These are phyloP conservation scores for Dictyostelium firmibasis DNA, from an alignment of 78 protist genomes.

Conservation along the genomic window DNA sequence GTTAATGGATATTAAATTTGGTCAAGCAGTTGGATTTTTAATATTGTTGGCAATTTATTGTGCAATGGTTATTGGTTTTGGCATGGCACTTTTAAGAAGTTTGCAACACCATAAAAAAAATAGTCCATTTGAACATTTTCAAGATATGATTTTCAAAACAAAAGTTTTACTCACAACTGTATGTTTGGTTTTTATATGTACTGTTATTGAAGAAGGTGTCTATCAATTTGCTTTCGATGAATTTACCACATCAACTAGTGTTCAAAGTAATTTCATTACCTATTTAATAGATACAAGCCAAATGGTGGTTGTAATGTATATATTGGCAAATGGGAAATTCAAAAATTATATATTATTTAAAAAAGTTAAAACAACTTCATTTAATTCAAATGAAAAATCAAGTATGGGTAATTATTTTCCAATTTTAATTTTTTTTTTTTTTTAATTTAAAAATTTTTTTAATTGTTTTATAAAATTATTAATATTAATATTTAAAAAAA, in stretches of 20 bases:
- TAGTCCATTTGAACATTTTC: neutral
- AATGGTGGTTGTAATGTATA: neutral
- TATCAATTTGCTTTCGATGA: neutral
- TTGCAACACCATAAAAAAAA: slow-evolving; percentile 6
- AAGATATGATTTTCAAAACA: slow-evolving; percentile 23
- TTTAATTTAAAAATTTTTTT: neutral
- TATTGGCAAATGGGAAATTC: neutral
- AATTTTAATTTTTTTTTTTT: neutral
- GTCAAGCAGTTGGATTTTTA: slow-evolving; percentile 7
- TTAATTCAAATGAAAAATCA: neutral
- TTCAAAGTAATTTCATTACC: neutral
- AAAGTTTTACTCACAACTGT: neutral
- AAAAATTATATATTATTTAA: neutral
- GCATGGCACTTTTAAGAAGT: neutral
- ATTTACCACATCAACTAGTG: neutral
- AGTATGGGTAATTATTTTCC: neutral
- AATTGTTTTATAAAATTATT: no score
- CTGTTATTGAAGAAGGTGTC: neutral
- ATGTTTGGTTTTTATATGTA: neutral
- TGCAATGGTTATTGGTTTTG: neutral
- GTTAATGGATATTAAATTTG: neutral
- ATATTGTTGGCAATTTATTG: neutral
- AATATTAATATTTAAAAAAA: no score
- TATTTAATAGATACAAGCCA: neutral
- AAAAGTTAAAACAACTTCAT: neutral